These are phyloP conservation scores for Curvularia sp. DNA, from an alignment of 2,329 filamentous ascomycete genomes.

Conservation along the genomic window DNA sequence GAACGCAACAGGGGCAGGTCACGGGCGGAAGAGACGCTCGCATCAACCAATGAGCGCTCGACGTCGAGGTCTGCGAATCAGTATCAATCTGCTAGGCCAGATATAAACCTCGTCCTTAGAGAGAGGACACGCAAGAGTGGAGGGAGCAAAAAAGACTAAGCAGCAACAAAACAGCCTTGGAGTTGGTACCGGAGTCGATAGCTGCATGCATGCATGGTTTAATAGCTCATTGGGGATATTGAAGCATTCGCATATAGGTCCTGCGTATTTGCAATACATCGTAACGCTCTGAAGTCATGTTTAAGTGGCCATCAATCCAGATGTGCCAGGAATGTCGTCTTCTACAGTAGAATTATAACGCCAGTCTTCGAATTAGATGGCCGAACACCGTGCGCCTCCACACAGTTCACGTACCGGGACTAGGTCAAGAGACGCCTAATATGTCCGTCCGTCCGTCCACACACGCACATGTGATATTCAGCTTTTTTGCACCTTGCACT, in stretches of 20 bases:
- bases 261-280: constrained; percentile 14
- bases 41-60: constrained; percentile 28
- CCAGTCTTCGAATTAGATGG: constrained; percentile 1
- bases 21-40: constrained; percentile 23
- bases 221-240: constrained; percentile 13
- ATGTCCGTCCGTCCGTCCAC: neutral
- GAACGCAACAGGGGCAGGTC: constrained; percentile 40
- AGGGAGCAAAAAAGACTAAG: constrained; percentile 42
- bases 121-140: constrained; percentile 38
- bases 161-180: constrained; percentile 7
- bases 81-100: constrained; percentile 42
- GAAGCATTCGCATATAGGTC: constrained; percentile 23
- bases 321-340: neutral
- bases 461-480: neutral
- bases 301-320: neutral
- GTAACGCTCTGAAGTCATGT: neutral
- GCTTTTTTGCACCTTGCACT: constrained; percentile 1
- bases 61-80: constrained; percentile 26
- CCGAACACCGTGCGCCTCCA: constrained; percentile 17
- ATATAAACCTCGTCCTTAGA: constrained; percentile 41
- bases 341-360: neutral
- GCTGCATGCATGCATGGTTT: constrained; percentile 13
- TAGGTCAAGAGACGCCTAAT: neutral
- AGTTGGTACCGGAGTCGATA: constrained; percentile 15
- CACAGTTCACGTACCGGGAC: neutral